These are phyloP conservation scores for Cyberlindnera suaveolens DNA, from an alignment of 805 yeast genomes.

Conservation along the genomic window DNA sequence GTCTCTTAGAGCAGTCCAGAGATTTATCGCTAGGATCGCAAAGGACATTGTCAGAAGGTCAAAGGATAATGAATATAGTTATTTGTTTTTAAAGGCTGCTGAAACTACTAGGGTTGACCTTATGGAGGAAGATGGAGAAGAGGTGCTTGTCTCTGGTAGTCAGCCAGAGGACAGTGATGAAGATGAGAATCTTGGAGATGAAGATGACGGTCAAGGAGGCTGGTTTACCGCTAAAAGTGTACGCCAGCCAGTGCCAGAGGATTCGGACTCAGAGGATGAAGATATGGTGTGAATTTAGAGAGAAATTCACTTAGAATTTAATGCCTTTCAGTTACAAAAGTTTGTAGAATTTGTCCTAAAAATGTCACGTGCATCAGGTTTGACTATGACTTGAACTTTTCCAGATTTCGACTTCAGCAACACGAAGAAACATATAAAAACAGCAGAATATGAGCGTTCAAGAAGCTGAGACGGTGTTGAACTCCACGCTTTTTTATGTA, in stretches of 20 bases:
- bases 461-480: conserved; percentile 1
- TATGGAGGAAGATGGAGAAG: conserved; percentile 9
- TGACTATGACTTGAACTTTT: too few relatives aligned
- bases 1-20: conserved; percentile 61
- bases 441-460: neutral
- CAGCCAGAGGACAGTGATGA: conserved; percentile 8
- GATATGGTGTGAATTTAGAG: conserved; percentile 4
- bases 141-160: conserved; percentile 13
- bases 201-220: conserved; percentile 21
- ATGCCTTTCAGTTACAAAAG: too few relatives aligned
- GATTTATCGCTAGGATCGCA: conserved; percentile 67
- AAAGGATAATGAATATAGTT: conserved; percentile 47
- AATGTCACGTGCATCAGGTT: too few relatives aligned
- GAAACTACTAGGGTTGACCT: conserved; percentile 24
- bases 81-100: conserved; percentile 39
- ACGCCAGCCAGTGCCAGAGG: conserved; percentile 2
- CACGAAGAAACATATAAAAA: too few relatives aligned
- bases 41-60: conserved; percentile 61
- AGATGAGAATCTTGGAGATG: conserved; percentile 11
- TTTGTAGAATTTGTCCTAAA: too few relatives aligned
- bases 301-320: too few relatives aligned
- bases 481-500: neutral
- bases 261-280: conserved; percentile 7
- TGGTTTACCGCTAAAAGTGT: conserved; percentile 21
- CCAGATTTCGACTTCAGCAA: too few relatives aligned